Evolutionary conservation across 768 basidiomycete genomes (phyloP), one percentile per base, ranked within the genome.

Genomic region (Strobilomyces echinocephalus): DNA sequence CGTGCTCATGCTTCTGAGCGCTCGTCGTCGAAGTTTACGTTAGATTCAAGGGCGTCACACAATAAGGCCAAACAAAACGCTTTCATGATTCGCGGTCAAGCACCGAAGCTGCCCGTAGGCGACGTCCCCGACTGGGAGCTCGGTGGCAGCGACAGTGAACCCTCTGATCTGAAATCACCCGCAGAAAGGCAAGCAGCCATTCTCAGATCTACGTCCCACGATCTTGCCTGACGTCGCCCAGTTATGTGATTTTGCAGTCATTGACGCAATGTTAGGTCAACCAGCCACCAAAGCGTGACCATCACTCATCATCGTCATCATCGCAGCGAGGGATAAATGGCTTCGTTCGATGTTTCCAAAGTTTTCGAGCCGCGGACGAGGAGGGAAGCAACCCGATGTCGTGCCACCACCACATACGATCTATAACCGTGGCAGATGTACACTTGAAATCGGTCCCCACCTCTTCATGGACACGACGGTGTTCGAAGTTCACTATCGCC

Each of bases 381-480:
- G 79, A 40, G 78, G 77, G 52, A 87, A 84, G 60, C 72, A 73
- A n/a, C 65, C 76, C 0, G 76, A 79, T 47, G 71, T 76, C 20
- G 65, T 72, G 24, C 82, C 81, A 38, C 85, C 85, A 3, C 82
- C 85, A 0, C 86, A 89, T 63, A 84, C 79, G 1, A 79, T 84
- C 50, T 80, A 81, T 58, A 75, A 74, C 31, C 75, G 84, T 34
- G 88, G 87, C 42, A 80, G 75, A 63, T 91, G 84, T 65, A 80
- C 85, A 50, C 67, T 93, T 35, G 76, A 81, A 60, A 81, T 92
- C 31, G 90, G 89, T 6, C 90, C 90, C 14, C 88, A 89, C 66
- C 70, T 74, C 26, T 91, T 91, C 61, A 63, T 73, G 33, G 80
- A 84, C 21, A 89, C 88, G 0, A 73, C 78, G 0, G 73, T 92